Evolutionary conservation across 1,284 basidiomycete genomes (phyloP).

Genomic region (Pseudozyma sp.): DNA sequence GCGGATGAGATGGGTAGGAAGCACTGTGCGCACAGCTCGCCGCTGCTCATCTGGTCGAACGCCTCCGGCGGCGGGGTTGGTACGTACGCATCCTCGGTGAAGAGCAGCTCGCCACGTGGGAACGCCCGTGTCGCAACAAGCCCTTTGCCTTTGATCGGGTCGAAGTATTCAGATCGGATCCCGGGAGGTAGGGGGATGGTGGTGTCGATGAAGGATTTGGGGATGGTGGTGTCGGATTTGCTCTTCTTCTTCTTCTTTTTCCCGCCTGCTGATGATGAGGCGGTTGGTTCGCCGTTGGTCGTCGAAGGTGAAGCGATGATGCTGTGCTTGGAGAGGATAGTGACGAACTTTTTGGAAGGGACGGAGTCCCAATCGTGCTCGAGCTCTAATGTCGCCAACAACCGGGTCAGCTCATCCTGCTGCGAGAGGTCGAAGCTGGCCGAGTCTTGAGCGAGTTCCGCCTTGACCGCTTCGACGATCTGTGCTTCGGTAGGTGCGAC

Average conservation of each 20-base stretch:
- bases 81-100: slow-evolving; percentile 77
- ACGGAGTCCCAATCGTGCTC: slow-evolving; percentile 53
- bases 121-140: slow-evolving; percentile 79
- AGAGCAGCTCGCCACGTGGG: slow-evolving; percentile 78
- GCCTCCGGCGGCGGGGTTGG: slow-evolving; percentile 57
- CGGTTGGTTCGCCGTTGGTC: not conserved
- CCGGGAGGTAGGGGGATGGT: slow-evolving; percentile 43
- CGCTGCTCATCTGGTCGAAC: slow-evolving; percentile 27
- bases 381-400: slow-evolving; percentile 42
- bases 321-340: slow-evolving; percentile 24
- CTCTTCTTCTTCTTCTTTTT: slow-evolving; percentile 47
- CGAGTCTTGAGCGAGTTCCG: slow-evolving; percentile 4
- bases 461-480: slow-evolving; percentile 33
- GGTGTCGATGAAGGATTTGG: slow-evolving; percentile 54
- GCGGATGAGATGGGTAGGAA: slow-evolving; percentile 62
- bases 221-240: slow-evolving; percentile 22
- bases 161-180: slow-evolving; percentile 78
- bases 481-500: slow-evolving; percentile 31
- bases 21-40: slow-evolving; percentile 59
- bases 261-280: not conserved
- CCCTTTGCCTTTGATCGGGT: slow-evolving; percentile 82
- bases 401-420: slow-evolving; percentile 30
- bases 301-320: slow-evolving; percentile 12
- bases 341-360: slow-evolving; percentile 43
- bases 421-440: not conserved